phyloP scores from a whole-genome alignment of 345 rosid genomes.

The Corchorus olitorius region DNA sequence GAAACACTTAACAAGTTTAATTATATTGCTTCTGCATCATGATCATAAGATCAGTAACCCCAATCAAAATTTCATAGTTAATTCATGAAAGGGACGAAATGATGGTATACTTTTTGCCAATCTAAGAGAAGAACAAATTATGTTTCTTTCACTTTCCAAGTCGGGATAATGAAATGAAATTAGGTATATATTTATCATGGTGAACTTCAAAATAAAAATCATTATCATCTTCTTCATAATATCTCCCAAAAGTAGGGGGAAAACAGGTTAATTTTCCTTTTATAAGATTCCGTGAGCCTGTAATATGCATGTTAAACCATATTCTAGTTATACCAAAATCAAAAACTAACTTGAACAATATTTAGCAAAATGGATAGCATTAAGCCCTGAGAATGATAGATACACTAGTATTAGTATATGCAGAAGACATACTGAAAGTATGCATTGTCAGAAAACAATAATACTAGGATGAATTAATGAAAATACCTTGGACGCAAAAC shows the following conservation, averaged over 20 bases:
- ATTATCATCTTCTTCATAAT: background rate
- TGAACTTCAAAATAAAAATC: background rate
- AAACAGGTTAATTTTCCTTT: background rate
- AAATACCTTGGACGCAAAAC: slow-evolving; percentile 45
- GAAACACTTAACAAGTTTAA: background rate
- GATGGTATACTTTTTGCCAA: background rate
- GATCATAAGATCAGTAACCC: background rate
- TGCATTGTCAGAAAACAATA: background rate
- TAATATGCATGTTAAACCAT: background rate
- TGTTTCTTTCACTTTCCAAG: background rate
- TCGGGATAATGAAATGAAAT: background rate
- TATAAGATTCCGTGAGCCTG: background rate
- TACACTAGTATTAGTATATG: background rate
- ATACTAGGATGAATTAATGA: background rate
- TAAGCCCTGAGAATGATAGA: background rate
- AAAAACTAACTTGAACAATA: background rate
- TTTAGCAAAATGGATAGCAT: background rate
- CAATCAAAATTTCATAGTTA: background rate
- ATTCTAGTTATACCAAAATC: background rate
- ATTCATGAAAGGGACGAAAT: background rate
- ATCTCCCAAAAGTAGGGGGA: background rate
- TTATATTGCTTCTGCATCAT: background rate
- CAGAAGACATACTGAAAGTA: background rate
- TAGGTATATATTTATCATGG: background rate
- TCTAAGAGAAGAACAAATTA: background rate